Conservation (phyloP, 2,329 filamentous ascomycete species). For the Talaromyces marneffei region DNA sequence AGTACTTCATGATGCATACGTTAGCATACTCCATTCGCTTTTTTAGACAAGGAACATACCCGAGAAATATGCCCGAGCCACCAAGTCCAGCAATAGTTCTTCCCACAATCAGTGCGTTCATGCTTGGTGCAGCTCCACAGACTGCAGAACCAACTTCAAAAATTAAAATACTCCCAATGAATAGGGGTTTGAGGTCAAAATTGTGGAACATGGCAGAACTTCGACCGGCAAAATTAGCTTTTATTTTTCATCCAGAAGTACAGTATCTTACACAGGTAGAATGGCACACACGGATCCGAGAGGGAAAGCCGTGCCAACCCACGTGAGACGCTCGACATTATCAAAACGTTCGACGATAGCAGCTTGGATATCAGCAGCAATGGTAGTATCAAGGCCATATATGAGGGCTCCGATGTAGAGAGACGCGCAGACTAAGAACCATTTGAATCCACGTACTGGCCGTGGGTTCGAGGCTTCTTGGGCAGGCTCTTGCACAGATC, state of each 20-base stretch:
- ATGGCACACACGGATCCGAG: constrained; percentile 6
- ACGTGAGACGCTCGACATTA: constrained; percentile 21
- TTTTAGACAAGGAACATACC: constrained; percentile 4
- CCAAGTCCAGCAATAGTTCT: constrained; percentile 32
- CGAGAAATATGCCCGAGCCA: constrained; percentile 29
- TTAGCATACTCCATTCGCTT: neutral
- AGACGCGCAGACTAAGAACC: neutral
- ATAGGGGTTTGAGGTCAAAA: constrained; percentile 5
- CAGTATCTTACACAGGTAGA: neutral
- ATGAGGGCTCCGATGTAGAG: constrained; percentile 13
- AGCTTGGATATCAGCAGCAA: constrained; percentile 43
- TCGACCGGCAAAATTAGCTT: neutral
- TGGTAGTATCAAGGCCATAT: constrained; percentile 38
- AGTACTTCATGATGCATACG: constrained; percentile 10
- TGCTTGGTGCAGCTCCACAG: constrained; percentile 42
- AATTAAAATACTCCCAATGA: constrained; percentile 19
- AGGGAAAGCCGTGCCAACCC: constrained; percentile 5
- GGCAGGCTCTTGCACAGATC: neutral
- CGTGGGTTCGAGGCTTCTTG: neutral
- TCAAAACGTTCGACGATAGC: constrained; percentile 35
- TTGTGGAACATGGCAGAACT: constrained; percentile 21
- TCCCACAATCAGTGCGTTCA: constrained; percentile 44
- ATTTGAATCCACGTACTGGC: neutral
- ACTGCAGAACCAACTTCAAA: constrained; percentile 32
- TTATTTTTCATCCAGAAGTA: neutral